Percentiles rank a stretch among this genome's conserved stretches.
Evolutionary conservation across 2,329 filamentous ascomycete species (phyloP).

Genomic region (Colletotrichum melonis): DNA sequence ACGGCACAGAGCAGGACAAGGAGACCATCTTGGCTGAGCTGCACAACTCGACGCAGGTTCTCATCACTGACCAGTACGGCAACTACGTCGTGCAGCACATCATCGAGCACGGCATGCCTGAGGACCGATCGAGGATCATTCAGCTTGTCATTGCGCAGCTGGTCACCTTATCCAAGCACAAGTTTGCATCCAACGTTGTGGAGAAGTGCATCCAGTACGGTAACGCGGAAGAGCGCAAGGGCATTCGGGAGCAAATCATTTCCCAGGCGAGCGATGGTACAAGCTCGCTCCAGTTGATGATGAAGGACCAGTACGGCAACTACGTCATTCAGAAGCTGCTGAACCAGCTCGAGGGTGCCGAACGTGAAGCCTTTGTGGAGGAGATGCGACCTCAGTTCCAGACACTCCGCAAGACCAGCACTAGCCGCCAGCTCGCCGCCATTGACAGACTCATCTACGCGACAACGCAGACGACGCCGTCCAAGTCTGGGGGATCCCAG

Average conservation of each 20-base stretch:
- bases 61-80: conserved; percentile 90
- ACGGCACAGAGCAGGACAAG: conserved; percentile 79
- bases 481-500: conserved; percentile 31
- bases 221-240: conserved; percentile 73
- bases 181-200: conserved; percentile 96
- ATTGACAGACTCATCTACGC: conserved; percentile 66
- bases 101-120: conserved; percentile 79
- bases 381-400: conserved; percentile 73
- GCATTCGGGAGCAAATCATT: conserved; percentile 74
- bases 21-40: conserved; percentile 81
- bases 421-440: conserved; percentile 73
- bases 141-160: conserved; percentile 78
- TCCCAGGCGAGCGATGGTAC: conserved; percentile 72
- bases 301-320: conserved; percentile 93
- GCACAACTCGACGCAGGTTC: conserved; percentile 74
- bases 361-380: conserved; percentile 69
- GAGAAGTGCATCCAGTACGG: conserved; percentile 89
- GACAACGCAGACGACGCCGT: conserved; percentile 33
- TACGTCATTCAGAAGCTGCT: conserved; percentile 96
- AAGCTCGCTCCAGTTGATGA: conserved; percentile 78
- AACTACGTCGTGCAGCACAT: conserved; percentile 98
- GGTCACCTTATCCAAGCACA: conserved; percentile 87
- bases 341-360: conserved; percentile 67
- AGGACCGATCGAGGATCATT: conserved; percentile 80
- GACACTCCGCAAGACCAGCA: conserved; percentile 71